phyloP scores from a whole-genome alignment of 306 rosid species.

The Vigna mungo region DNA sequence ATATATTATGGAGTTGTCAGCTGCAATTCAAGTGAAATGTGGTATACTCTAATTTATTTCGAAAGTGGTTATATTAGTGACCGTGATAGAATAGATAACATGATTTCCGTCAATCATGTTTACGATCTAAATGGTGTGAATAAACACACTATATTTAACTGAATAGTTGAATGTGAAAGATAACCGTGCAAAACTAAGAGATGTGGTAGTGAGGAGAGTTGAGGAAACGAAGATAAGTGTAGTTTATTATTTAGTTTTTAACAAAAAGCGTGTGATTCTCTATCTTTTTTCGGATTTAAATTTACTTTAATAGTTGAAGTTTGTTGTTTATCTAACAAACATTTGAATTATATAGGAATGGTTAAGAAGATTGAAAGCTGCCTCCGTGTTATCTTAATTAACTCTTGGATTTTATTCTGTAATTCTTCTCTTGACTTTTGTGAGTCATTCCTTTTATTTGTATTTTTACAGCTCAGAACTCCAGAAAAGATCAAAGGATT shows the following conservation, averaged over 20 bases:
- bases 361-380: conserved; percentile 1
- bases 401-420: neutral
- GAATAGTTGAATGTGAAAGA: too few relatives aligned
- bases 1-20: conserved; percentile 27
- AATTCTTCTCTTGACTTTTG: conserved; percentile 1
- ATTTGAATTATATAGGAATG: conserved; percentile 1
- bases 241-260: conserved; percentile 4
- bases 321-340: conserved; percentile 3
- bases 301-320: neutral
- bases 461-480: conserved; percentile 60
- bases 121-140: neutral
- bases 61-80: neutral
- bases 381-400: conserved; percentile 6
- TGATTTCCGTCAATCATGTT: neutral
- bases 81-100: neutral
- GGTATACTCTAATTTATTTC: conserved; percentile 1
- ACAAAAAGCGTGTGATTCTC: neutral
- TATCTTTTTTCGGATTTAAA: neutral
- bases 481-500: conserved; percentile 72
- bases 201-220: neutral
- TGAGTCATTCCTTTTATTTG: conserved; percentile 13
- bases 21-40: neutral
- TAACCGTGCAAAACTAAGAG: too few relatives aligned
- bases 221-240: neutral
- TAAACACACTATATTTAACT: neutral